Percentiles rank a stretch among this genome's conserved stretches.
phyloP scores from a whole-genome alignment of 768 basidiomycete species.

The Holtermanniella nyarrowii region DNA sequence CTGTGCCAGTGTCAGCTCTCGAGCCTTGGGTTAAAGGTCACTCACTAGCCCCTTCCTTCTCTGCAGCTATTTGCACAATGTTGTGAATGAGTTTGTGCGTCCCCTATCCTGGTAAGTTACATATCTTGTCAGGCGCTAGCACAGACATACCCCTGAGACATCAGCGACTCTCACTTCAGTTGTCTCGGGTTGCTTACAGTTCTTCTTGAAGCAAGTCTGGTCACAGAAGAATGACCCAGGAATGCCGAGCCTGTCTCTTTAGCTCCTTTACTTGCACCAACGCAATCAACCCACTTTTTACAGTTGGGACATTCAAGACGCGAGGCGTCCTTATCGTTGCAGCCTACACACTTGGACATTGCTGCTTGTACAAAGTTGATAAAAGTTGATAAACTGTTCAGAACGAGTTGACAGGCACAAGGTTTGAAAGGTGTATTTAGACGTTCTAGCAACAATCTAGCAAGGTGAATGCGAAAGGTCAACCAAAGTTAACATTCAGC shows the following conservation, averaged over 20 bases:
- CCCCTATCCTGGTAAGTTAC: constrained; percentile 12
- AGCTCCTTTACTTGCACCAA: constrained; percentile 1
- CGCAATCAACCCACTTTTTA: constrained; percentile 58
- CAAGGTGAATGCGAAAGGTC: not conserved
- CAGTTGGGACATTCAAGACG: constrained; percentile 87
- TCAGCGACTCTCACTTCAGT: not conserved
- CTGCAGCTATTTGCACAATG: constrained; percentile 36
- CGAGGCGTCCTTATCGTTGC: constrained; percentile 68
- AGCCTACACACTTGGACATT: constrained; percentile 37
- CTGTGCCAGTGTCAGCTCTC: constrained; percentile 40
- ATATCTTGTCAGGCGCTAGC: too few relatives aligned
- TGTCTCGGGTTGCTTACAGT: constrained; percentile 52
- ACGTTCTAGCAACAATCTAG: too few relatives aligned
- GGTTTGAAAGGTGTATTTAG: too few relatives aligned
- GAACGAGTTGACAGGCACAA: not conserved
- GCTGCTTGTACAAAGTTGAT: not conserved
- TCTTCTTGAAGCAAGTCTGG: constrained; percentile 92
- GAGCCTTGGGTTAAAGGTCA: not conserved
- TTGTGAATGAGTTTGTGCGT: constrained; percentile 38
- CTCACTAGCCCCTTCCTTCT: constrained; percentile 35
- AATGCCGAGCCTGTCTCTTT: constrained; percentile 38
- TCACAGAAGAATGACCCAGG: constrained; percentile 60
- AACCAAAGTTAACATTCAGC: not conserved
- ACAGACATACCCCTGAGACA: constrained; percentile 30
- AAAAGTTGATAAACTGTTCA: not conserved